Percentiles rank a stretch among this genome's conserved stretches.
phyloP scores from a whole-genome alignment of 495 filamentous ascomycete species.

The Xylaria sp. region DNA sequence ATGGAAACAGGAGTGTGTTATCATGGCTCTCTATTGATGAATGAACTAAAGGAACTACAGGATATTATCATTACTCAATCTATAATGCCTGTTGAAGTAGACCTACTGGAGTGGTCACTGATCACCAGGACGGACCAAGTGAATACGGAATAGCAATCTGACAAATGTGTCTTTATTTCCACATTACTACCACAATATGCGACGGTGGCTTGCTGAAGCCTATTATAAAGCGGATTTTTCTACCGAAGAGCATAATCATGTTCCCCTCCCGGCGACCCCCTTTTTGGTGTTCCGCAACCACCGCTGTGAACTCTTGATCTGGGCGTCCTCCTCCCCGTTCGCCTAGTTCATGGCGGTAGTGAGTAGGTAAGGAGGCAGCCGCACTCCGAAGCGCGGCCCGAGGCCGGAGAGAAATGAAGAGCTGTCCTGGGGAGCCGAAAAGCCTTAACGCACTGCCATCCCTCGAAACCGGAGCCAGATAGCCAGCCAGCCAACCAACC shows the following conservation, averaged over 20 bases:
- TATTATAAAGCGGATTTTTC: conserved; percentile 15
- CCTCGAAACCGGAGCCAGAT: conserved; percentile 26
- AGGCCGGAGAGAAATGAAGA: conserved; percentile 51
- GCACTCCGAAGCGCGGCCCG: conserved; percentile 20
- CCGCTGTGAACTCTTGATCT: not conserved
- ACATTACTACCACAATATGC: conserved; percentile 17
- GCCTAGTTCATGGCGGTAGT: not conserved
- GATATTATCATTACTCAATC: not conserved
- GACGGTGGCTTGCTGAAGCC: conserved; percentile 10
- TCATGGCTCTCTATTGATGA: not conserved
- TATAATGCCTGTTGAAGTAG: not conserved
- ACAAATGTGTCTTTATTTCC: conserved; percentile 30
- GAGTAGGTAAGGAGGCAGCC: conserved; percentile 10
- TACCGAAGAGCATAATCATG: conserved; percentile 15
- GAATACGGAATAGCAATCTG: conserved; percentile 30
- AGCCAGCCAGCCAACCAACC: conserved; percentile 30
- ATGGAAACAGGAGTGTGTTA: not conserved
- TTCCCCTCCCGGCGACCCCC: not conserved
- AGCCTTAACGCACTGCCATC: conserved; percentile 30
- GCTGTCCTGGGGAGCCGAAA: conserved; percentile 45
- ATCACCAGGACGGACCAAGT: not conserved
- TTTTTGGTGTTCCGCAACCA: conserved; percentile 15
- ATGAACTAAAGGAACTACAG: not conserved
- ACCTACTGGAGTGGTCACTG: not conserved
- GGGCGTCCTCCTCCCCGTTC: not conserved